Conservation (phyloP, 2,329 filamentous ascomycete species). For the Talaromyces sp. region DNA sequence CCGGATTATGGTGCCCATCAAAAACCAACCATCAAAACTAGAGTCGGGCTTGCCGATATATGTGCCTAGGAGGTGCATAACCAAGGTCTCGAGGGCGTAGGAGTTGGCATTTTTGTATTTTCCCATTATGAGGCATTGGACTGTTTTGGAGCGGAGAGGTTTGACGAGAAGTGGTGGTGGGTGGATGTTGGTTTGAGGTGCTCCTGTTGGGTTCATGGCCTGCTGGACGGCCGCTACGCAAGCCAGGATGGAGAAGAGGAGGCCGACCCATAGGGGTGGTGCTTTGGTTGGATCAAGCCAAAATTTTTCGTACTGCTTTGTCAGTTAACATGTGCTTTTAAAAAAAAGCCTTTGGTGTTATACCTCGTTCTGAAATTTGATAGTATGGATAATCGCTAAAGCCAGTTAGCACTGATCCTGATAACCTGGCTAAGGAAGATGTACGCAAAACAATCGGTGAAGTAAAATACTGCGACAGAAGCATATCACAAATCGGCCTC, state of each 20-base stretch:
- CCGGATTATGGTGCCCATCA: constrained; percentile 53
- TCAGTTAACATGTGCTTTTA: too few species aligned
- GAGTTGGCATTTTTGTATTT: constrained; percentile 53
- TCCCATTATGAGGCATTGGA: constrained; percentile 55
- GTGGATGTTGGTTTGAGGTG: neutral
- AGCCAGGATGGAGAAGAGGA: constrained; percentile 22
- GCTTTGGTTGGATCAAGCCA: constrained; percentile 22
- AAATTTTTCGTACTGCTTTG: constrained; percentile 24
- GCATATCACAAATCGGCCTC: constrained; percentile 18
- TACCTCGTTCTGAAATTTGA: constrained; percentile 21
- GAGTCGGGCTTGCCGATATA: constrained; percentile 54
- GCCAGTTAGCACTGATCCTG: neutral
- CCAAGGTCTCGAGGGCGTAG: constrained; percentile 55
- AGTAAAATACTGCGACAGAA: constrained; percentile 19
- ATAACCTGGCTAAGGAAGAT: neutral
- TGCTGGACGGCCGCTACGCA: constrained; percentile 13
- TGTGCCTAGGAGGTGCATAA: constrained; percentile 55
- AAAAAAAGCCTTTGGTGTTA: too few species aligned
- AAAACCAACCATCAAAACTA: constrained; percentile 52
- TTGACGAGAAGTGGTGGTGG: constrained; percentile 3
- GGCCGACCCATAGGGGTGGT: constrained; percentile 23
- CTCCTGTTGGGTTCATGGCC: neutral
- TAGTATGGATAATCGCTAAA: constrained; percentile 21
- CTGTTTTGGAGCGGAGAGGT: constrained; percentile 29
- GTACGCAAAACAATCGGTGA: constrained; percentile 15